phyloP scores from a whole-genome alignment of 805 yeast genomes.

The Saccharomycopsis sp. region DNA sequence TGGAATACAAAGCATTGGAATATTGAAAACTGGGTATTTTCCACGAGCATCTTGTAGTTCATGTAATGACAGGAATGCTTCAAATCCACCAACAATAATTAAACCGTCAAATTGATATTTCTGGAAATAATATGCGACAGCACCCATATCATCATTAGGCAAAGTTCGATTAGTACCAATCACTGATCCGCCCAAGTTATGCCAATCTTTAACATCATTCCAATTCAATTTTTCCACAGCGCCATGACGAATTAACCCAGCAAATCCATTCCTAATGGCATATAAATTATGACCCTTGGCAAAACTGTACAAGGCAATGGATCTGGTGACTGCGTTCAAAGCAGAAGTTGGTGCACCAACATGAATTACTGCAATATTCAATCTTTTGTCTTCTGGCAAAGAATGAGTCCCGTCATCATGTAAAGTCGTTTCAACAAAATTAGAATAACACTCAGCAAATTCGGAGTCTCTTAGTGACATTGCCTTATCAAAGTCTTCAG shows the following conservation, averaged over 20 bases:
- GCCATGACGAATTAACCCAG: conserved; percentile 87
- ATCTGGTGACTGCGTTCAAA: conserved; percentile 83
- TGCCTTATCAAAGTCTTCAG: conserved; percentile 77
- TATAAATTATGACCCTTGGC: conserved; percentile 85
- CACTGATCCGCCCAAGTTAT: conserved; percentile 87
- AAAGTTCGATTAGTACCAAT: conserved; percentile 91
- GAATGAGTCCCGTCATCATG: conserved; percentile 57
- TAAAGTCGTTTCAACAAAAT: conserved; percentile 63
- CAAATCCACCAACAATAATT: conserved; percentile 92
- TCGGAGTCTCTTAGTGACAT: conserved; percentile 83
- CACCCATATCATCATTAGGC: conserved; percentile 77
- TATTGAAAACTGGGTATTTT: conserved; percentile 83
- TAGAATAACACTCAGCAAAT: conserved; percentile 68
- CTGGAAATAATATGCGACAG: conserved; percentile 89
- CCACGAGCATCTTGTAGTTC: conserved; percentile 72
- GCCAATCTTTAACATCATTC: conserved; percentile 87
- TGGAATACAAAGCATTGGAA: conserved; percentile 77
- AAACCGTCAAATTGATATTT: conserved; percentile 83
- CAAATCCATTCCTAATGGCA: conserved; percentile 90
- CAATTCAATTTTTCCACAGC: conserved; percentile 68
- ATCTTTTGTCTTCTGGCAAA: conserved; percentile 49
- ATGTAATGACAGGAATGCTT: conserved; percentile 83
- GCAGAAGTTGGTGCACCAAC: conserved; percentile 99
- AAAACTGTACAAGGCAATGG: conserved; percentile 85
- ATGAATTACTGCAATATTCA: conserved; percentile 78